A percentile compares a stretch with the other conserved stretches of the same genome.
Conservation (phyloP, 192 early-diverging fungal species). For the Piromyces finnis region DNA sequence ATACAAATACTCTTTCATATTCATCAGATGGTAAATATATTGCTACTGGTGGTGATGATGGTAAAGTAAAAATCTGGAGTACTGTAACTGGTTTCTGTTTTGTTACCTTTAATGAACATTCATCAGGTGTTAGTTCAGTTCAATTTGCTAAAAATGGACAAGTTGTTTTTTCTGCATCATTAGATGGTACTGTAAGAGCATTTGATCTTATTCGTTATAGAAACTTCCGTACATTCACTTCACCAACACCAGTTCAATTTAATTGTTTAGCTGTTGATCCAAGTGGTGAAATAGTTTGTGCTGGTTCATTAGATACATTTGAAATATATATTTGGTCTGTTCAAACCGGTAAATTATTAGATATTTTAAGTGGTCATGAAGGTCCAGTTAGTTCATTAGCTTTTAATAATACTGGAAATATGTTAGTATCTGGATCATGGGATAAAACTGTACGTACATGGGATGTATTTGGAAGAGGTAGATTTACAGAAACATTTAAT, state of each 20-base stretch:
- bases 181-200: constrained; percentile 97
- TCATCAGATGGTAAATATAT: constrained; percentile 84
- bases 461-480: constrained; percentile 83
- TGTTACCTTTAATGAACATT: constrained; percentile 91
- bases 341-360: constrained; percentile 93
- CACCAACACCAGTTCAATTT: constrained; percentile 91
- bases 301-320: constrained; percentile 82
- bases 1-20: constrained; percentile 77
- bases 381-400: constrained; percentile 70
- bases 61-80: constrained; percentile 98
- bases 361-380: constrained; percentile 82
- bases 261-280: constrained; percentile 82
- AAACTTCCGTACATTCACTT: constrained; percentile 94
- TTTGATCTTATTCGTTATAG: constrained; percentile 94
- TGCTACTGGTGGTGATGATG: constrained; percentile 90
- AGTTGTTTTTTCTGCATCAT: constrained; percentile 80
- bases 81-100: constrained; percentile 89
- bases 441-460: constrained; percentile 75
- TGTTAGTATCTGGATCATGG: constrained; percentile 80
- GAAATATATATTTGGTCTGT: constrained; percentile 98
- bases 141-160: constrained; percentile 88
- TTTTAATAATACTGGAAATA: constrained; percentile 61
- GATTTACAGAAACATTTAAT: constrained; percentile 54
- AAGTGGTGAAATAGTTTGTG: constrained; percentile 91
- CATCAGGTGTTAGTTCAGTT: constrained; percentile 54